A percentile compares a stretch with the other conserved stretches of the same genome.
Conservation (phyloP, 1,284 basidiomycete species). For the Abortiporus biennis region DNA sequence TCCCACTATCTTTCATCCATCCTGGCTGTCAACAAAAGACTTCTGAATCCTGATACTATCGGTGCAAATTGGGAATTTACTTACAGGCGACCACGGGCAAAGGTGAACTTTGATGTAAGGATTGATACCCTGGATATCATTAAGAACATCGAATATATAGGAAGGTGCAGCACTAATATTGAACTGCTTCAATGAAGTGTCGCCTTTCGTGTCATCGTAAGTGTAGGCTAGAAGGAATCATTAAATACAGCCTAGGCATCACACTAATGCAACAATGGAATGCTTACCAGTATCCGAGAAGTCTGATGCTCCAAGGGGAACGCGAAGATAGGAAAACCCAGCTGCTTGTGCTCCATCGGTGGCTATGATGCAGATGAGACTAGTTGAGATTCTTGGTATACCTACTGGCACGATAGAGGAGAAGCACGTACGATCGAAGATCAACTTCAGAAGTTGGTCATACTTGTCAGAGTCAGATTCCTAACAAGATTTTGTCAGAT, state of each 20-base stretch:
- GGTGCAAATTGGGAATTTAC: slow-evolving; percentile 7
- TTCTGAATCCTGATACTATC: not conserved
- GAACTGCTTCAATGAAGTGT: slow-evolving; percentile 36
- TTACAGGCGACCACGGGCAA: slow-evolving; percentile 45
- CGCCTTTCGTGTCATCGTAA: slow-evolving; percentile 37
- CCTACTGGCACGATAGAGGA: too few relatives aligned
- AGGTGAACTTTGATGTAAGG: slow-evolving; percentile 34
- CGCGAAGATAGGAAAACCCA: slow-evolving; percentile 41
- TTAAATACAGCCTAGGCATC: too few relatives aligned
- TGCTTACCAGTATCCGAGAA: slow-evolving; percentile 28
- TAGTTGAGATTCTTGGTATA: too few relatives aligned
- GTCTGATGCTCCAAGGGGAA: slow-evolving; percentile 47
- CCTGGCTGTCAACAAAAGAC: slow-evolving; percentile 31
- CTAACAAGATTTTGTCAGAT: too few relatives aligned
- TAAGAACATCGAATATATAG: slow-evolving; percentile 38
- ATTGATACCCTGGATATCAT: slow-evolving; percentile 40
- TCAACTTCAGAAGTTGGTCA: slow-evolving; percentile 35
- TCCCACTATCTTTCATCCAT: slow-evolving; percentile 44
- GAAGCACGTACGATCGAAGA: slow-evolving; percentile 42
- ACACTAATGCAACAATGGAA: not conserved
- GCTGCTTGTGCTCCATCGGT: slow-evolving; percentile 38
- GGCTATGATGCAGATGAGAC: slow-evolving; percentile 22
- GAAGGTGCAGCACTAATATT: slow-evolving; percentile 37
- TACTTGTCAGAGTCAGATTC: slow-evolving; percentile 36
- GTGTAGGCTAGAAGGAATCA: slow-evolving; percentile 41